Evolutionary conservation across 2,329 filamentous ascomycete species (phyloP).

Genomic region (Huntiella savannae): DNA sequence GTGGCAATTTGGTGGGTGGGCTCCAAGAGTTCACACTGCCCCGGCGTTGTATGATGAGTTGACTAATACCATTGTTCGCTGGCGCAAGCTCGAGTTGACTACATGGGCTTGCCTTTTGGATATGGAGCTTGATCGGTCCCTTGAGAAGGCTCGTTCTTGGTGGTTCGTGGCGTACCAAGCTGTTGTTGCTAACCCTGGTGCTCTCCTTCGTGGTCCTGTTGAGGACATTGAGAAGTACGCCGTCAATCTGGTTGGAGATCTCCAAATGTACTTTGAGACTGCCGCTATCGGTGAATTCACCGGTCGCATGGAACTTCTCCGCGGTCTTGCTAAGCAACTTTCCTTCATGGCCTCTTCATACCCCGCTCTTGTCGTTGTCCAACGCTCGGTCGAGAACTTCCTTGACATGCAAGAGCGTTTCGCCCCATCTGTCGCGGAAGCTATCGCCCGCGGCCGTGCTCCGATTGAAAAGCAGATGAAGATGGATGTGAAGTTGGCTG

Average conservation of each 20-base stretch:
- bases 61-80: slow-evolving; percentile 64
- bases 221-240: slow-evolving; percentile 42
- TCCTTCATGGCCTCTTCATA: slow-evolving; percentile 36
- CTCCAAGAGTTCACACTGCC: slow-evolving; percentile 59
- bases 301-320: slow-evolving; percentile 52
- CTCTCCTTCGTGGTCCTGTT: slow-evolving; percentile 37
- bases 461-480: slow-evolving; percentile 81
- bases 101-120: slow-evolving; percentile 86
- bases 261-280: slow-evolving; percentile 60
- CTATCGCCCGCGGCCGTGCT: slow-evolving; percentile 46
- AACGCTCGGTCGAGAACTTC: slow-evolving; percentile 54
- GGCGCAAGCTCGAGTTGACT: slow-evolving; percentile 77
- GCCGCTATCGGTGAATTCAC: slow-evolving; percentile 68
- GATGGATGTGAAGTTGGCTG: slow-evolving; percentile 79
- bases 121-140: slow-evolving; percentile 57
- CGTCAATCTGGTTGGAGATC: slow-evolving; percentile 49
- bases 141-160: slow-evolving; percentile 69
- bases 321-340: slow-evolving; percentile 46
- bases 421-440: slow-evolving; percentile 42
- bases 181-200: slow-evolving; percentile 56
- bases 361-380: slow-evolving; percentile 36
- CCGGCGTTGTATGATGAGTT: slow-evolving; percentile 54
- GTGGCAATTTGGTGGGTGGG: slow-evolving; percentile 77
- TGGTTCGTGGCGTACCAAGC: slow-evolving; percentile 94
- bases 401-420: slow-evolving; percentile 57